Base-by-base conservation (phyloP, 23 red algal genomes). In the Gracilaria caudata region DNA sequence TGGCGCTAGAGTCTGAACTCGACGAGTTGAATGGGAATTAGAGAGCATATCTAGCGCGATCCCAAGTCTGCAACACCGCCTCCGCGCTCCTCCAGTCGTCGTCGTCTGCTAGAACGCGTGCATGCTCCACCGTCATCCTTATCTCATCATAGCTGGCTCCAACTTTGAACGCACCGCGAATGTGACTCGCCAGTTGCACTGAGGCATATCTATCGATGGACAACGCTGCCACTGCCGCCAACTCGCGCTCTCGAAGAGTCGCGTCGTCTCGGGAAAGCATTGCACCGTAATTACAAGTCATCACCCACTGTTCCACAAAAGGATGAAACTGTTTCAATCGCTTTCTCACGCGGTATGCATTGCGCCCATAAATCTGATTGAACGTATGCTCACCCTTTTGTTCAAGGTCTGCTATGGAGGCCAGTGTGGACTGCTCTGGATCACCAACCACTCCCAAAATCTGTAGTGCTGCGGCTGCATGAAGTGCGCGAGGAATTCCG, bases 401-500 rank as follows among this genome's bases (percentile, higher is more conserved):
- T 33, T 41, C 34, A 16, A 78, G 33, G 19, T 74, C 43, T 64
- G 20, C 65, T 12, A 89, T 39, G 55, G 73, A 51, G 19, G 53
- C 46, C 9, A 79, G 12, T 4, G 26, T 19, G 68, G 71, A 14
- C 23, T 28, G 23, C 10, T 59, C 55, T 26, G 37, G 4, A 17
- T 55, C 3, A 55, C 72, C 65, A 57, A 57, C 72, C 16, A 84
- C 57, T 7, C 79, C 89, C 36, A 79, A 64, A 68, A 84, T 41
- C 55, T 89, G 66, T 38, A 95, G 40, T 4, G 93, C 81, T 23
- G 93, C 82, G 29, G 86, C 86, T 23, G 93, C 78, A 45, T 89
- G 68, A n/a, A 95, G 87, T 34, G 80, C 85, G 20, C 87, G 68
- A 21, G 93, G 93, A 63, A 95, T 85, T 28, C 93, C 93, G 14